Evolutionary conservation across 208 protist species (phyloP).

Genomic region (Phytomonas francai): DNA sequence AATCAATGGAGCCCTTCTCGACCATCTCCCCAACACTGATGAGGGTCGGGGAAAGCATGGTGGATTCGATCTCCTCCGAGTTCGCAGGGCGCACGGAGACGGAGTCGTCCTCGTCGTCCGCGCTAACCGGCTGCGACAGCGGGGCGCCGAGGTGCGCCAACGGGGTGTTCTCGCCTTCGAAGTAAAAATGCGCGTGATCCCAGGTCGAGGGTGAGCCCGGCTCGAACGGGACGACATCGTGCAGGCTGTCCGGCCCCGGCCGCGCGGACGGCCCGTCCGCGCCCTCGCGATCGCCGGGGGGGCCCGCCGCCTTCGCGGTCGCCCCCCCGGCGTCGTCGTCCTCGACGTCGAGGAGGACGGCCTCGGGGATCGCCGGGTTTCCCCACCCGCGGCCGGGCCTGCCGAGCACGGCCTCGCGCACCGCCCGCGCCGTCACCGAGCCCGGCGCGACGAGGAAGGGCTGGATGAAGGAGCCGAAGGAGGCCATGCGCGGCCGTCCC

Average conservation of each 20-base stretch:
- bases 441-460: constrained; percentile 21
- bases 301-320: constrained; percentile 17
- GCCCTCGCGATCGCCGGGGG: constrained; percentile 26
- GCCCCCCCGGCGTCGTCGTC: constrained; percentile 5
- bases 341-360: constrained; percentile 18
- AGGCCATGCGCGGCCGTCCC: constrained; percentile 21
- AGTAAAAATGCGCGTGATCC: too few relatives aligned
- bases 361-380: constrained; percentile 24
- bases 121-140: too few relatives aligned
- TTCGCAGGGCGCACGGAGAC: too few relatives aligned
- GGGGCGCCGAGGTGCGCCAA: too few relatives aligned
- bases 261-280: constrained; percentile 2
- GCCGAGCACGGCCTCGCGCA: constrained; percentile 21
- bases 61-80: too few relatives aligned
- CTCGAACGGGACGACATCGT: too few relatives aligned
- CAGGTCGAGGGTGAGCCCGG: too few relatives aligned
- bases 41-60: not conserved
- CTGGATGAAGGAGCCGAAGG: constrained; percentile 22
- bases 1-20: not conserved
- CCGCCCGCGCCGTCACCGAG: constrained; percentile 14
- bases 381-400: constrained; percentile 14
- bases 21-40: not conserved
- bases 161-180: too few relatives aligned
- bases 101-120: too few relatives aligned
- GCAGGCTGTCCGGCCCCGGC: not conserved